Conservation (phyloP, 2,329 filamentous ascomycete genomes). For the Cladophialophora exuberans region DNA sequence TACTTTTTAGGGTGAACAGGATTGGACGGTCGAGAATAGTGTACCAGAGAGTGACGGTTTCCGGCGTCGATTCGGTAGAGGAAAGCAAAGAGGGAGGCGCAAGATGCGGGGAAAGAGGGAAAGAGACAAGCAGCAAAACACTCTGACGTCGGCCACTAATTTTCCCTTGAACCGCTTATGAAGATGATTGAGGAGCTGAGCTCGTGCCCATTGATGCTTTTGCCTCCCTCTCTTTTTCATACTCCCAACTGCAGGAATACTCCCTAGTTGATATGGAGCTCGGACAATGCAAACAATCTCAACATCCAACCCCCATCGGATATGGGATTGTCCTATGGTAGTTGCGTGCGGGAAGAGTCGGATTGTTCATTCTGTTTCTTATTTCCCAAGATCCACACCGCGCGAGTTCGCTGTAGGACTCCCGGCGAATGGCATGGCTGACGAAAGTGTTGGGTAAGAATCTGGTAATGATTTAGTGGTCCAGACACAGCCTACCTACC, state of each 20-base stretch:
- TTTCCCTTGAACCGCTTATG: neutral
- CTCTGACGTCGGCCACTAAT: neutral
- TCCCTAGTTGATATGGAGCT: neutral
- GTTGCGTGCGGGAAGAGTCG: slow-evolving; percentile 11
- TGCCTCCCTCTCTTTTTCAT: neutral
- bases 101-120: slow-evolving; percentile 15
- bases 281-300: neutral
- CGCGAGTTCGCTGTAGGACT: neutral
- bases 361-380: neutral
- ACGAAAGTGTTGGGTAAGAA: slow-evolving; percentile 7
- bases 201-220: no score
- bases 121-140: slow-evolving; percentile 1
- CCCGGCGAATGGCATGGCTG: slow-evolving; percentile 1
- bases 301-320: slow-evolving; percentile 6
- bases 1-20: neutral
- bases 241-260: slow-evolving; percentile 4
- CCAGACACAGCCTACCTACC: neutral
- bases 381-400: neutral
- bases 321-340: neutral
- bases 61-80: slow-evolving; percentile 4
- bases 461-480: neutral
- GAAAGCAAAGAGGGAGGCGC: slow-evolving; percentile 4
- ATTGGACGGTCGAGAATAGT: slow-evolving; percentile 12
- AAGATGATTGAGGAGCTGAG: neutral
- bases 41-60: no score